A percentile compares a stretch with the other conserved stretches of the same genome.
phyloP scores from a whole-genome alignment of 371 early-diverging fungal genomes.

The Rhizopus stolonifer region DNA sequence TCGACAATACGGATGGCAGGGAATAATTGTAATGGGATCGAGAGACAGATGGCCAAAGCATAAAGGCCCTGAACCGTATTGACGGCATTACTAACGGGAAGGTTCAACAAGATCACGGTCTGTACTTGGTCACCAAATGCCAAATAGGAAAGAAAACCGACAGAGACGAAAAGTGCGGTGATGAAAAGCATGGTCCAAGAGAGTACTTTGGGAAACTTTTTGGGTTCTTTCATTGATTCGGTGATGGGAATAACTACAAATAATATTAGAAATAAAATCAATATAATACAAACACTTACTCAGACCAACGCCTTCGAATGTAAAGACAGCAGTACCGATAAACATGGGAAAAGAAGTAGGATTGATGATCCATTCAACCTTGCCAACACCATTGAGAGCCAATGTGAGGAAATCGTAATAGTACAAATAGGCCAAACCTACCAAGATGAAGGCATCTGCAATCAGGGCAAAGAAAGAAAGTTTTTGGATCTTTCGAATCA shows the following conservation, averaged over 20 bases:
- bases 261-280: neutral
- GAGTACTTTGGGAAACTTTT: constrained; percentile 73
- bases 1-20: constrained; percentile 88
- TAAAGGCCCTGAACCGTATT: constrained; percentile 74
- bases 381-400: constrained; percentile 56
- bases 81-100: constrained; percentile 65
- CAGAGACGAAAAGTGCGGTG: constrained; percentile 67
- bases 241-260: constrained; percentile 61
- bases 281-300: constrained; percentile 28
- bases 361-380: constrained; percentile 69
- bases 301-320: constrained; percentile 88
- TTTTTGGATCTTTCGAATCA: constrained; percentile 81
- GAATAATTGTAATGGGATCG: constrained; percentile 85
- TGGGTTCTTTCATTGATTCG: constrained; percentile 78
- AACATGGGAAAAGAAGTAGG: constrained; percentile 72
- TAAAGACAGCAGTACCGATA: constrained; percentile 87
- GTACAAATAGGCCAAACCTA: constrained; percentile 78
- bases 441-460: constrained; percentile 81
- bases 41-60: constrained; percentile 80
- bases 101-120: constrained; percentile 77
- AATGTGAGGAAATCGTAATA: constrained; percentile 65
- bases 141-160: constrained; percentile 76
- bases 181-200: constrained; percentile 69
- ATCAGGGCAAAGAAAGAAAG: constrained; percentile 77
- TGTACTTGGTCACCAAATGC: constrained; percentile 79